Conservation (phyloP, 2,329 filamentous ascomycete species). For the Stemphylium beticola region DNA sequence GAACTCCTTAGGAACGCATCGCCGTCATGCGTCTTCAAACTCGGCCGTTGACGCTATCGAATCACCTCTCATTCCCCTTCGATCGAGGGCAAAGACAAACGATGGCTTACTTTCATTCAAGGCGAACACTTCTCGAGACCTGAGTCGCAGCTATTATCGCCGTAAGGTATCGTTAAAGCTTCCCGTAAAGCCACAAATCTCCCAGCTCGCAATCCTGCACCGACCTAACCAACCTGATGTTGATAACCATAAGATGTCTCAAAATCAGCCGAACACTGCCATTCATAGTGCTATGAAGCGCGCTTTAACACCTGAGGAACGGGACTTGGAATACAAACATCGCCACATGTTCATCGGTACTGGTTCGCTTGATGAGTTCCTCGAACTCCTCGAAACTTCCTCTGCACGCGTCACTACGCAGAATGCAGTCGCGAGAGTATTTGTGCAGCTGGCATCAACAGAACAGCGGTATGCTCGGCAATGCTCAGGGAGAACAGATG, state of each 20-base stretch:
- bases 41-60: background rate
- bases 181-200: conserved; percentile 9
- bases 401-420: conserved; percentile 15
- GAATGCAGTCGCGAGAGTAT: conserved; percentile 24
- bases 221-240: background rate
- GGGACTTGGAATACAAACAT: conserved; percentile 37
- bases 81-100: conserved; percentile 9
- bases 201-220: background rate
- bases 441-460: conserved; percentile 23
- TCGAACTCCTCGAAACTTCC: conserved; percentile 27
- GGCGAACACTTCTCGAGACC: conserved; percentile 5
- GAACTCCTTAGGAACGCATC: conserved; percentile 1
- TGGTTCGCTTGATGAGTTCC: conserved; percentile 34
- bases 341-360: conserved; percentile 43
- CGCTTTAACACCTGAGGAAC: conserved; percentile 13
- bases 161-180: conserved; percentile 21
- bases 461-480: conserved; percentile 36
- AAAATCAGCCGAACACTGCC: background rate
- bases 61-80: conserved; percentile 1
- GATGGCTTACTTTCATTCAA: conserved; percentile 18
- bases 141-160: conserved; percentile 2
- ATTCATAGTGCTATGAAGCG: background rate
- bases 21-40: background rate
- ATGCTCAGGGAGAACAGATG: conserved; percentile 14
- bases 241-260: background rate